Conservation (phyloP, 2,329 filamentous ascomycete species). For the Botryotinia calthae region DNA sequence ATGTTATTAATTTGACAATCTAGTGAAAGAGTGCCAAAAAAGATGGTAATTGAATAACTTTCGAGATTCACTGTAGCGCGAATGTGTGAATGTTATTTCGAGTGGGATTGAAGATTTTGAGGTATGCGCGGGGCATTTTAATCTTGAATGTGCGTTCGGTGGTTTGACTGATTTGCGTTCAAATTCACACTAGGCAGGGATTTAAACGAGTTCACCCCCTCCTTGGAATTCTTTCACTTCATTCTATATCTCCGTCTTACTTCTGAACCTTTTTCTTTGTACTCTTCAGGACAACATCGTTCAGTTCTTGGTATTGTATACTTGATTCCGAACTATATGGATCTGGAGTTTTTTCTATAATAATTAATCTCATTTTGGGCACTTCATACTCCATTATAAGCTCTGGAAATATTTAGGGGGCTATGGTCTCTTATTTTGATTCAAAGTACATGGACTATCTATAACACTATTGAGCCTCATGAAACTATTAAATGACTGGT, state of each 20-base stretch:
- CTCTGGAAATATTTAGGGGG: no score
- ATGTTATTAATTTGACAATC: conserved; percentile 10
- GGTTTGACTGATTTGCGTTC: conserved; percentile 9
- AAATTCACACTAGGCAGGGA: conserved; percentile 15
- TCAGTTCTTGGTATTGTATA: neutral
- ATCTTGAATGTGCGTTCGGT: conserved; percentile 4
- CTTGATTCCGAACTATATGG: neutral
- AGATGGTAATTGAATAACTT: conserved; percentile 5
- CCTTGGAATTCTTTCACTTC: neutral
- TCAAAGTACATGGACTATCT: neutral
- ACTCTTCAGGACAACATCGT: neutral
- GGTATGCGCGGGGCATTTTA: conserved; percentile 19
- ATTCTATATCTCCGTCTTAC: neutral
- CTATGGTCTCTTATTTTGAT: neutral
- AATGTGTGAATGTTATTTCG: neutral
- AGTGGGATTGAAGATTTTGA: conserved; percentile 13
- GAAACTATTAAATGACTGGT: conserved; percentile 46
- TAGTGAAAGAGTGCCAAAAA: conserved; percentile 22
- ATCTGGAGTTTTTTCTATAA: neutral
- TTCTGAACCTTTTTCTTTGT: neutral
- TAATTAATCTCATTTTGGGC: neutral
- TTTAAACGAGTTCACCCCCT: conserved; percentile 6
- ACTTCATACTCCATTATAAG: neutral
- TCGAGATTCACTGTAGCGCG: conserved; percentile 2
- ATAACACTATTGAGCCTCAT: neutral